phyloP scores from a whole-genome alignment of 2,329 filamentous ascomycete species.

The Penicillium sp. region DNA sequence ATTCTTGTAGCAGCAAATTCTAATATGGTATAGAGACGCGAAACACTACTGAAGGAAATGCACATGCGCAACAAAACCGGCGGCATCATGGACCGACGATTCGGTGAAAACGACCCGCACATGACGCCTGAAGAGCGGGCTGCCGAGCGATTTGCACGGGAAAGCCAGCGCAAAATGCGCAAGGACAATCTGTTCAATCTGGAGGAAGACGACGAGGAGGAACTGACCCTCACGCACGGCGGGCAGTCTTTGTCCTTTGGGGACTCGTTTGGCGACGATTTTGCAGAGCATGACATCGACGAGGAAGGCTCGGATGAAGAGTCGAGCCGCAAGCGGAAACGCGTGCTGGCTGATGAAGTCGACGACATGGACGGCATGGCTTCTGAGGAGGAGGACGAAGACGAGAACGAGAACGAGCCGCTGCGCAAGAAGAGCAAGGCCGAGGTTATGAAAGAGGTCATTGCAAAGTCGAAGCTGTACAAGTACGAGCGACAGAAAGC shows the following conservation, averaged over 20 bases:
- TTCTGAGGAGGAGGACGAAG: conserved; percentile 49
- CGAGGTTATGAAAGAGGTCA: conserved; percentile 96
- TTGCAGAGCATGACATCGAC: conserved; percentile 70
- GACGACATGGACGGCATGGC: conserved; percentile 36
- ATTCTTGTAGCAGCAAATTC: background rate
- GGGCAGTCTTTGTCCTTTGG: conserved; percentile 70
- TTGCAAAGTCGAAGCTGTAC: conserved; percentile 92
- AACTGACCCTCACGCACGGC: conserved; percentile 73
- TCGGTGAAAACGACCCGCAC: conserved; percentile 90
- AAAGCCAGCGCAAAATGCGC: conserved; percentile 75
- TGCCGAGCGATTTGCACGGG: conserved; percentile 81
- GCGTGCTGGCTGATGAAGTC: conserved; percentile 39
- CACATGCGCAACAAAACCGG: conserved; percentile 85
- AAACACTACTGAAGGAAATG: conserved; percentile 85
- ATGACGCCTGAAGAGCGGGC: conserved; percentile 94
- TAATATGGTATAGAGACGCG: conserved; percentile 55
- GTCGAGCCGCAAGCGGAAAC: conserved; percentile 47
- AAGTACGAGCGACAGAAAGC: conserved; percentile 90
- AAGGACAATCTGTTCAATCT: conserved; percentile 82
- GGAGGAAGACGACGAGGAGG: conserved; percentile 72
- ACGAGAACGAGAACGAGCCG: conserved; percentile 56
- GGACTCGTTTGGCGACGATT: conserved; percentile 56
- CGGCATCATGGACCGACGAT: conserved; percentile 85
- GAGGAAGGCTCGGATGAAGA: conserved; percentile 35
- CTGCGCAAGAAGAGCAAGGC: conserved; percentile 91